Evolutionary conservation across 176 grass and related monocot genomes (phyloP), one percentile per base, ranked within the genome.

Genomic region (Elymus sibiricus): DNA sequence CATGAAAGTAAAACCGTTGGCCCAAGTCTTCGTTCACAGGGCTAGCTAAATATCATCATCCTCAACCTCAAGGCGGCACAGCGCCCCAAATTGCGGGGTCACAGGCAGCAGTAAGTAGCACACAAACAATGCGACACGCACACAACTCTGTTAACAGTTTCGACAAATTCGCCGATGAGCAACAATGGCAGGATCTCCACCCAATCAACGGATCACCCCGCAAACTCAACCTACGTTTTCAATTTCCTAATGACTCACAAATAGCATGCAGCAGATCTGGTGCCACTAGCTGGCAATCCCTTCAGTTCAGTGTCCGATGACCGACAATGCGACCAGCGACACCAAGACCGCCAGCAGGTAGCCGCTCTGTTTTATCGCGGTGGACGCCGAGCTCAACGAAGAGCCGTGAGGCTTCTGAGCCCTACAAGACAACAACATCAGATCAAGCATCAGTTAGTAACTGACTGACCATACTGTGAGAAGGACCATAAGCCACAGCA

Each of bases 371-470:
- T 16, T 34, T 60, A 51, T 8, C 0, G 21, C 32, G 28, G 78
- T 64, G 11, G 73, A 63, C 13, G 89, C 65, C 38, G 83, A 59
- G 78, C 46, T 9, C 55, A 7, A 58, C 55, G 79, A 70, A 5
- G 86, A 87, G 9, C 94, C 92, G 79, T 97, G 95, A 17, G 95
- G 86, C 27, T 77, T 66, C 82, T 98, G 93, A 31, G 89, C 87
- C 91, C 95, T 98, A 82, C 11, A 83, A 72, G 49, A 53, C 49
- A 53, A 49, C 32, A 39, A 68, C 28, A n/a, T 58, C 2, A 62
- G 51, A 51, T 37, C 17, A 84, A 79, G 29, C 5, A 65, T 84
- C 47, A 24, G 31, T 82, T 51, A 24, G 31, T 77, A n/a, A 58
- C 55, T 22, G 55, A 49, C 39, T 90, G 27, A 1, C 11, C 21